Base-by-base conservation (phyloP, 768 basidiomycete genomes). In the Tylopilus balloui region DNA sequence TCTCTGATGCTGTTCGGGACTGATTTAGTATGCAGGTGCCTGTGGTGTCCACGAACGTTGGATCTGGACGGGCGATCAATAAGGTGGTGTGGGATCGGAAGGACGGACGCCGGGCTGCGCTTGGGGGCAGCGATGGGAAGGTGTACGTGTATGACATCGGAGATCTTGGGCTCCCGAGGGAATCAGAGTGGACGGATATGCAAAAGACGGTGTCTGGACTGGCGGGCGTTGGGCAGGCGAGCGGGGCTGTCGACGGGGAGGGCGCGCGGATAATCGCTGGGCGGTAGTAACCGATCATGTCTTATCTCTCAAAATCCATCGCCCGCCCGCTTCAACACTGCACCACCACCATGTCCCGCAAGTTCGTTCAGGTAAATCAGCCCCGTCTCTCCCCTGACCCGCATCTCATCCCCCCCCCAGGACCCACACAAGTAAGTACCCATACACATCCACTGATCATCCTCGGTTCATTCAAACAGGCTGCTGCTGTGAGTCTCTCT, bases 101-200 rank as follows among this genome's bases (percentile, higher is more conserved):
- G 61, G 92, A 97, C 47, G 94, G 93, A 0, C 81, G 91, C 29
- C 83, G 93, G 21, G 92, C 81, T 2, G 95, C 88, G 1, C 67
- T 98, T 24, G 96, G 95, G 25, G 88, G 90, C 4, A 90, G 89
- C 55, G 95, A 98, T 55, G 96, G 96, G 13, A 83, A 79, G 54
- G 70, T 99, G 51, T 95, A 96, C 68, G 78, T 99, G 29, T 98
- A 95, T 64, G 95, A 97, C 63, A 83, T 98, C 53, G 92, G 93
- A 11, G 93, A 97, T 60, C 83, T 89, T 77, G 87, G 83, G 1
- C 75, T 88, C 20, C 90, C 94, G 1, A 73, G 90, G 49, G 95
- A 98, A 69, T 77, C 81, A 6, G 95, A 98, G 68, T 98, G 95
- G 95, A 79, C 82, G 3, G 92, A 96, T 54, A 68, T 97, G 75